Conservation (phyloP, 768 basidiomycete species). For the Leucogyrophana mollusca region DNA sequence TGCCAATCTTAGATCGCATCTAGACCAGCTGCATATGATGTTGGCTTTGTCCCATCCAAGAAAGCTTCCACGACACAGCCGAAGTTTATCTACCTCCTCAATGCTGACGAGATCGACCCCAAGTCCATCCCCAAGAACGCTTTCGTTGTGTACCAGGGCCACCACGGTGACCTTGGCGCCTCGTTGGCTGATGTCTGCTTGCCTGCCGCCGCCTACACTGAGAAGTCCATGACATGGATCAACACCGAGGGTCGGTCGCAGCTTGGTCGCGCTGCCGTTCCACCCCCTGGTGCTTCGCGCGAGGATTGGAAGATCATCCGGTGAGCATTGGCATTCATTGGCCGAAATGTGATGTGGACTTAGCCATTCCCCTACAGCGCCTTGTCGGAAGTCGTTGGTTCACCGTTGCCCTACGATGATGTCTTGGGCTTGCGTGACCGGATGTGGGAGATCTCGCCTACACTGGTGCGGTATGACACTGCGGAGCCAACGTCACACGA, state of each 20-base stretch:
- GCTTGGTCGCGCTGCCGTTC: constrained; percentile 86
- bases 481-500: constrained; percentile 76
- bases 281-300: constrained; percentile 90
- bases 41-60: constrained; percentile 88
- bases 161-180: constrained; percentile 96
- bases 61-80: constrained; percentile 73
- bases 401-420: constrained; percentile 87
- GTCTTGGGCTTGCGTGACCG: constrained; percentile 81
- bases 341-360: neutral
- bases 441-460: constrained; percentile 95
- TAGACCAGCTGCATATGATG: constrained; percentile 89
- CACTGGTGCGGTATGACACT: constrained; percentile 81
- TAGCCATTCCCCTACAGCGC: constrained; percentile 49
- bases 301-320: constrained; percentile 99
- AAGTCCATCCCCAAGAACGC: constrained; percentile 85
- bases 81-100: constrained; percentile 96
- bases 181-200: constrained; percentile 96
- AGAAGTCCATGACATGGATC: constrained; percentile 88
- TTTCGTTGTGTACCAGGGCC: constrained; percentile 98
- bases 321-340: constrained; percentile 35
- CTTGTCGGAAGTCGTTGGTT: constrained; percentile 81
- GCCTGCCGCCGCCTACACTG: constrained; percentile 92
- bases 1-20: constrained; percentile 68
- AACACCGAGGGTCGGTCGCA: constrained; percentile 96
- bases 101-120: constrained; percentile 92